Conservation (phyloP, 495 filamentous ascomycete genomes). For the Penicillium angulare region DNA sequence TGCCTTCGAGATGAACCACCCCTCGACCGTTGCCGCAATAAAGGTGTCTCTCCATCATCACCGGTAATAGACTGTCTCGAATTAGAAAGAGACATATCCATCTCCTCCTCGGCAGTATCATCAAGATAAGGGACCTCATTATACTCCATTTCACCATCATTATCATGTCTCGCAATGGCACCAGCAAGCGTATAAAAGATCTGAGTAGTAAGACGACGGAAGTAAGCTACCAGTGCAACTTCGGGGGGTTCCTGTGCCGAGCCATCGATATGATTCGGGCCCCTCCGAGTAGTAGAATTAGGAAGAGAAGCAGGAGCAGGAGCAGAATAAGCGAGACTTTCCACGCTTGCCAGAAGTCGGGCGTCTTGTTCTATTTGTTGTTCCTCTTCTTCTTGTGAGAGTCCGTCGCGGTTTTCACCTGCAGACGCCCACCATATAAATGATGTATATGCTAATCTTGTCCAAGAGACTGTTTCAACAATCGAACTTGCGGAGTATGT, state of each 20-base stretch:
- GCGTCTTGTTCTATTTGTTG: slow-evolving; percentile 44
- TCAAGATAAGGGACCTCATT: slow-evolving; percentile 16
- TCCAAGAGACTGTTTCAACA: slow-evolving; percentile 82
- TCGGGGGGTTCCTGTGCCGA: slow-evolving; percentile 49
- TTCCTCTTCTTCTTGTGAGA: slow-evolving; percentile 43
- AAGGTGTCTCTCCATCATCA: slow-evolving; percentile 28
- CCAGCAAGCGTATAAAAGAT: slow-evolving; percentile 67
- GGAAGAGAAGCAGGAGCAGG: too few relatives aligned
- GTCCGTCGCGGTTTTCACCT: slow-evolving; percentile 69
- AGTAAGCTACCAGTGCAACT: slow-evolving; percentile 83
- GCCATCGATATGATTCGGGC: slow-evolving; percentile 38
- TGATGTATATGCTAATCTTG: slow-evolving; percentile 80
- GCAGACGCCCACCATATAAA: slow-evolving; percentile 99
- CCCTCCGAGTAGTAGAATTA: slow-evolving; percentile 46
- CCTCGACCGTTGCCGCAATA: slow-evolving; percentile 28
- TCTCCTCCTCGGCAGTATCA: slow-evolving; percentile 16
- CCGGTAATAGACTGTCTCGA: slow-evolving; percentile 29
- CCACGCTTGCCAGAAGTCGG: slow-evolving; percentile 41
- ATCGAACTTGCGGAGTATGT: slow-evolving; percentile 52
- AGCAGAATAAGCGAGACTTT: slow-evolving; percentile 32
- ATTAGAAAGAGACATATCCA: slow-evolving; percentile 22
- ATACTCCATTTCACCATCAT: slow-evolving; percentile 36
- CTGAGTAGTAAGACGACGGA: slow-evolving; percentile 78
- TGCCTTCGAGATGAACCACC: too few relatives aligned
- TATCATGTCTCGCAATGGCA: slow-evolving; percentile 51